Evolutionary conservation across 208 protist species (phyloP).

Genomic region (Wallacemonas collosoma): DNA sequence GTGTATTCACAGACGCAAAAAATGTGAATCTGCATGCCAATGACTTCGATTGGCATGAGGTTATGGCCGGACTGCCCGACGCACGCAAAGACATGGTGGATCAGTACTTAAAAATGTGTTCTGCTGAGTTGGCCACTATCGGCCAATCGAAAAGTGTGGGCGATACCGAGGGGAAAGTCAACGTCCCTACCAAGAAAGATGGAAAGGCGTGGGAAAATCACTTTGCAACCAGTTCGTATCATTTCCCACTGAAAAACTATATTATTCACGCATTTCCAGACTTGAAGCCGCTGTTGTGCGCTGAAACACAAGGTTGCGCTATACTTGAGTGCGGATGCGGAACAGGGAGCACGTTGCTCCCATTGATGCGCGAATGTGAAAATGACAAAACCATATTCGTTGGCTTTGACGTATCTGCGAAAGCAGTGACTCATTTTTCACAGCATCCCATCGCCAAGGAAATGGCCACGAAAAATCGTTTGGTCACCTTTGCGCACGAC

Average conservation of each 20-base stretch:
- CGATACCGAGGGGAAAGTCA: not conserved
- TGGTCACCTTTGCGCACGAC: conserved; percentile 47
- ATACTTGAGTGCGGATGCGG: conserved; percentile 80
- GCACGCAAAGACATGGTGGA: conserved; percentile 31
- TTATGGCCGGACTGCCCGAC: conserved; percentile 37
- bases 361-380: conserved; percentile 57
- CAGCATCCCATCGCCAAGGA: conserved; percentile 43
- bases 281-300: conserved; percentile 37
- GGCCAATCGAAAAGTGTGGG: not conserved
- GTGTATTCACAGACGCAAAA: conserved; percentile 51
- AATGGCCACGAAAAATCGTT: conserved; percentile 20
- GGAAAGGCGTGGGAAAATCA: conserved; percentile 55
- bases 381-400: conserved; percentile 46
- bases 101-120: conserved; percentile 32
- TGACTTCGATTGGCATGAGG: conserved; percentile 62
- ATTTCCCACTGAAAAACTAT: conserved; percentile 86
- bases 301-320: conserved; percentile 1
- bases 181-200: not conserved
- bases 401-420: conserved; percentile 63
- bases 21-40: conserved; percentile 70
- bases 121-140: conserved; percentile 2
- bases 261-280: conserved; percentile 74
- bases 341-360: conserved; percentile 74
- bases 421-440: conserved; percentile 48
- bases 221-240: conserved; percentile 51